Evolutionary conservation across 495 filamentous ascomycete genomes (phyloP).

Genomic region (Penicillium pancosmium): DNA sequence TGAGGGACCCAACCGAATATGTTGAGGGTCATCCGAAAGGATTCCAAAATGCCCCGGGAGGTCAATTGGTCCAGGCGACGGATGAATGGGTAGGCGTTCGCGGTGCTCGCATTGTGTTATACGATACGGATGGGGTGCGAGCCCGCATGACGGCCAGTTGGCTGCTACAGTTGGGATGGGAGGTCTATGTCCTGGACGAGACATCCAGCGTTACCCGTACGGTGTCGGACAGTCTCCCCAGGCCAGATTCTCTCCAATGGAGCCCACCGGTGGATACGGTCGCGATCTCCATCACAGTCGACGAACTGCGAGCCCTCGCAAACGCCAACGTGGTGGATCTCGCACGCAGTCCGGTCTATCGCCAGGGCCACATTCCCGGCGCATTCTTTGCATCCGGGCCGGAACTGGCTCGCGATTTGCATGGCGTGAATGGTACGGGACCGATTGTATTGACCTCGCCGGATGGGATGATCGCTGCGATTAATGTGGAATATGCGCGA

Average conservation of each 20-base stretch:
- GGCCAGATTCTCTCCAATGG: constrained; percentile 9
- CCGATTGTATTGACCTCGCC: constrained; percentile 32
- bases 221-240: background rate
- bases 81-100: constrained; percentile 33
- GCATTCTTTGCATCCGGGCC: constrained; percentile 32
- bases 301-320: constrained; percentile 7
- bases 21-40: constrained; percentile 17
- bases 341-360: constrained; percentile 28
- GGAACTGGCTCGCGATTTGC: constrained; percentile 26
- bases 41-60: constrained; percentile 32
- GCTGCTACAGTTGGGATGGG: constrained; percentile 33
- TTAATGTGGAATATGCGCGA: constrained; percentile 32
- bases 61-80: constrained; percentile 32
- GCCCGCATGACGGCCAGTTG: constrained; percentile 31
- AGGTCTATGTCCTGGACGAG: constrained; percentile 24
- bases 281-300: constrained; percentile 12
- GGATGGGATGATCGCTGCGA: constrained; percentile 40
- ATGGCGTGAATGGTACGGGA: constrained; percentile 1
- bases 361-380: constrained; percentile 30
- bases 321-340: constrained; percentile 27
- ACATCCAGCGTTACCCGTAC: constrained; percentile 3
- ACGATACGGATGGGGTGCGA: constrained; percentile 29
- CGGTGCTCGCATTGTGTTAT: constrained; percentile 29
- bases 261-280: background rate
- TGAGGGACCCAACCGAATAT: constrained; percentile 31